Evolutionary conservation across 1,284 basidiomycete genomes (phyloP), one percentile per base, ranked within the genome.

Genomic region (Peniophora sp.): DNA sequence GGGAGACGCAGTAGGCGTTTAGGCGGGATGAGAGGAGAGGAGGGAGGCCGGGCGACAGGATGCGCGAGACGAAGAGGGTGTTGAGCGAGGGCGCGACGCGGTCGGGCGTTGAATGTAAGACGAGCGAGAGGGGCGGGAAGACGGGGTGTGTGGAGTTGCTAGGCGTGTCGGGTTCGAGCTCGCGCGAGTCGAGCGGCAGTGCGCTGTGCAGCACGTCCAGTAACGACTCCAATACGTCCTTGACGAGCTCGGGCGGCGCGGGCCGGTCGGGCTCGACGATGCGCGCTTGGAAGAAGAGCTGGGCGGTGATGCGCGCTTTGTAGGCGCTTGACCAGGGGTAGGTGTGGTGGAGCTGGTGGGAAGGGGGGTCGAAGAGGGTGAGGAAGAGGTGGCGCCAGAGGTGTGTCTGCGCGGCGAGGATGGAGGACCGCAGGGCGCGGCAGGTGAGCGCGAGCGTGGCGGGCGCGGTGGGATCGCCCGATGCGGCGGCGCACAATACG

Each of bases 401-500:
- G 56, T 79, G 77, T 10, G 67, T 62, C 56, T 79, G 74, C 0
- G 62, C 48, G 0, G 70, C 60, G 18, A 59, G 57, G 57, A 32
- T 76, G 75, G 18, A 80, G 62, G 35, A 78, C 62, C 60, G 58
- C 48, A 76, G 63, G 24, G 60, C 54, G 14, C 63, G 67, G 54
- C 72, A 77, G 11, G 76, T 76, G 56, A 68, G 68, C 3, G 74
- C 64, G 35, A 79, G 57, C 15, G 67, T 60, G 5, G 75, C 62
- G 42, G 75, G 66, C 0, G 69, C 58, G 46, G 59, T 55, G 3
- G 71, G 68, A 47, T 57, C 61, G 2, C 64, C 67, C 22, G 52
- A 52, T 0, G 60, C 61, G 10, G 69, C 62, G 11, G 69, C 57
- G 32, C 62, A 55, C 20, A 76, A 62, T 36, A 79, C 54, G 18